These are phyloP conservation scores for Balakata baccata DNA, from an alignment of 345 rosid genomes.

Conservation along the genomic window DNA sequence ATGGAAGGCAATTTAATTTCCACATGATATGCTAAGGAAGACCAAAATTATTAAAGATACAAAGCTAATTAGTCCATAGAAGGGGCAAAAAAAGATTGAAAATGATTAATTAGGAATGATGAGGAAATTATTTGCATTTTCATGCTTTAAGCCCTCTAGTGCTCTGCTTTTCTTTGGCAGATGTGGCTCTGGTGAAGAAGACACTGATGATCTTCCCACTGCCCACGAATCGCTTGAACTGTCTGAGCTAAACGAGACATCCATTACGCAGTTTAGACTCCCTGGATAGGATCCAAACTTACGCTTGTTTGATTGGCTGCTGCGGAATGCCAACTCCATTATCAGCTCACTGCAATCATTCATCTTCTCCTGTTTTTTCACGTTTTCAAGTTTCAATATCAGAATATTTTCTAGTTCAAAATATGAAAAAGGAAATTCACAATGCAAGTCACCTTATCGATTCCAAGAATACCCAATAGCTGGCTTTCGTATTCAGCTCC, in stretches of 20 bases:
- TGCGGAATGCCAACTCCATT: conserved; percentile 30
- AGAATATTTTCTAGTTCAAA: conserved; percentile 11
- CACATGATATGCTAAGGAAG: neutral
- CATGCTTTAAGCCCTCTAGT: conserved; percentile 21
- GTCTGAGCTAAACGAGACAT: conserved; percentile 53
- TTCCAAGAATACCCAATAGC: conserved; percentile 53
- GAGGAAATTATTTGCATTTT: conserved; percentile 32
- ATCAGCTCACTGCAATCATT: conserved; percentile 50
- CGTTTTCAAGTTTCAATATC: neutral
- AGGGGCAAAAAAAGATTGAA: neutral
- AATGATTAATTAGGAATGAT: conserved; percentile 20
- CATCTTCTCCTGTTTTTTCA: conserved; percentile 52
- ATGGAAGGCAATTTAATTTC: conserved; percentile 57
- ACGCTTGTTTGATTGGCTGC: conserved; percentile 45
- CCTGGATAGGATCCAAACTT: conserved; percentile 50
- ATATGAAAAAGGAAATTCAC: neutral
- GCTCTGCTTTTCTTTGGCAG: conserved; percentile 44
- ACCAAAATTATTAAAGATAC: conserved; percentile 20
- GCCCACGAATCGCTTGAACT: conserved; percentile 55
- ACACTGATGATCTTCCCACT: conserved; percentile 35
- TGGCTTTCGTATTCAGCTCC: conserved; percentile 49
- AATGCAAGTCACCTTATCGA: conserved; percentile 46
- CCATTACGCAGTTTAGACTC: conserved; percentile 70
- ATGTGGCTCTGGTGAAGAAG: conserved; percentile 58
- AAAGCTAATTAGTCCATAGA: conserved; percentile 18